Evolutionary conservation across 179 eudicot species (phyloP).

Genomic region (Corrigiola litoralis): DNA sequence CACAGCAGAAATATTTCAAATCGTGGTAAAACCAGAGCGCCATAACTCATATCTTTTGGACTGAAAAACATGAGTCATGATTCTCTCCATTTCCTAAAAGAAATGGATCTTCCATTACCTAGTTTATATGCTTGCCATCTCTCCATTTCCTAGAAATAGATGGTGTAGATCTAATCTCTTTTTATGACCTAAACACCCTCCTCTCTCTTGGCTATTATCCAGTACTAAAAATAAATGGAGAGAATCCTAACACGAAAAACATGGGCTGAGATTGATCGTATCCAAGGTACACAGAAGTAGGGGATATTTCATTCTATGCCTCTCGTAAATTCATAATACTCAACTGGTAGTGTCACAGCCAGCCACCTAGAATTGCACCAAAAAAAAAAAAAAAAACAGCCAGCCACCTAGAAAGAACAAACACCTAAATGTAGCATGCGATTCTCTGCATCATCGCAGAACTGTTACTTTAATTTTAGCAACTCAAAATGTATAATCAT

Average conservation of each 20-base stretch:
- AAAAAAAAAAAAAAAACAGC: too few relatives aligned
- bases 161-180: too few relatives aligned
- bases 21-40: conserved; percentile 73
- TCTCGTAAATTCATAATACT: conserved; percentile 71
- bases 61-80: too few relatives aligned
- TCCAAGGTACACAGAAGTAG: conserved; percentile 81
- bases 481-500: background rate
- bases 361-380: too few relatives aligned
- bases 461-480: background rate
- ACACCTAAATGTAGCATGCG: conserved; percentile 81
- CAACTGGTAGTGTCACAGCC: conserved; percentile 64
- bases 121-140: too few relatives aligned
- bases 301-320: conserved; percentile 89
- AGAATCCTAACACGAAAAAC: conserved; percentile 35
- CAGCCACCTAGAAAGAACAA: conserved; percentile 84
- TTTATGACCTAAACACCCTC: too few relatives aligned
- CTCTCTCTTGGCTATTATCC: too few relatives aligned
- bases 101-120: too few relatives aligned
- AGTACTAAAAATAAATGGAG: conserved; percentile 28
- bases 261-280: conserved; percentile 25
- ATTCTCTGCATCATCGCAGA: conserved; percentile 52
- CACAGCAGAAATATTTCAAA: conserved; percentile 75
- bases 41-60: conserved; percentile 44
- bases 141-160: too few relatives aligned
- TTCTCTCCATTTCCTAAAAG: too few relatives aligned